A percentile compares a stretch with the other conserved stretches of the same genome.
phyloP scores from a whole-genome alignment of 1,139 yeast genomes.

The Geotrichum candidum region DNA sequence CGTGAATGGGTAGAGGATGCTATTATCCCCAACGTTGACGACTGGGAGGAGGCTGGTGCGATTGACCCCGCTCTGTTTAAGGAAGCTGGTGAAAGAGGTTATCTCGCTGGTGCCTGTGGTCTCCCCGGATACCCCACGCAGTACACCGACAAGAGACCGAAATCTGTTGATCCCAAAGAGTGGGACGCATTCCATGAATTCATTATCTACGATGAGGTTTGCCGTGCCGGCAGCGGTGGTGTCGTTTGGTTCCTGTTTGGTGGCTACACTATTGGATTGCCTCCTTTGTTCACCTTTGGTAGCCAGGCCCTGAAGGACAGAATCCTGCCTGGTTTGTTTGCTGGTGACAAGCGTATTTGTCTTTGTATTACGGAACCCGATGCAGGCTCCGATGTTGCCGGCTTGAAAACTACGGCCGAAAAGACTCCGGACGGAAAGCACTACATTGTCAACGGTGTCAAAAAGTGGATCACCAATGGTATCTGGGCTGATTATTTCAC shows the following conservation, averaged over 20 bases:
- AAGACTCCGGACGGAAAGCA: constrained; percentile 38
- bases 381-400: constrained; percentile 45
- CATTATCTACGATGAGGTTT: constrained; percentile 37
- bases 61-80: constrained; percentile 33
- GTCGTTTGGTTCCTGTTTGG: constrained; percentile 39
- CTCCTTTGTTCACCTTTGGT: constrained; percentile 38
- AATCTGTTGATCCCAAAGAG: constrained; percentile 35
- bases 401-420: constrained; percentile 38
- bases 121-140: constrained; percentile 32
- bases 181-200: constrained; percentile 38
- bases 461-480: constrained; percentile 45
- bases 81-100: constrained; percentile 34
- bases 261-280: constrained; percentile 40
- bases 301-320: constrained; percentile 33
- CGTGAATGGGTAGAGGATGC: constrained; percentile 39
- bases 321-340: constrained; percentile 35
- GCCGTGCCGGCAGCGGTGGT: constrained; percentile 41
- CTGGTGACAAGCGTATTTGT: constrained; percentile 40
- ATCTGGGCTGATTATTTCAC: constrained; percentile 41
- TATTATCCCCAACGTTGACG: constrained; percentile 38
- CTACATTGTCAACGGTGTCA: constrained; percentile 41
- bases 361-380: constrained; percentile 41
- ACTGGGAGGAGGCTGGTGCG: constrained; percentile 40
- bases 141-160: constrained; percentile 33
- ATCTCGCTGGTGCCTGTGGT: constrained; percentile 34